A percentile compares a stretch with the other conserved stretches of the same genome.
phyloP scores from a whole-genome alignment of 805 yeast genomes.

The Clavispora carvajalis region DNA sequence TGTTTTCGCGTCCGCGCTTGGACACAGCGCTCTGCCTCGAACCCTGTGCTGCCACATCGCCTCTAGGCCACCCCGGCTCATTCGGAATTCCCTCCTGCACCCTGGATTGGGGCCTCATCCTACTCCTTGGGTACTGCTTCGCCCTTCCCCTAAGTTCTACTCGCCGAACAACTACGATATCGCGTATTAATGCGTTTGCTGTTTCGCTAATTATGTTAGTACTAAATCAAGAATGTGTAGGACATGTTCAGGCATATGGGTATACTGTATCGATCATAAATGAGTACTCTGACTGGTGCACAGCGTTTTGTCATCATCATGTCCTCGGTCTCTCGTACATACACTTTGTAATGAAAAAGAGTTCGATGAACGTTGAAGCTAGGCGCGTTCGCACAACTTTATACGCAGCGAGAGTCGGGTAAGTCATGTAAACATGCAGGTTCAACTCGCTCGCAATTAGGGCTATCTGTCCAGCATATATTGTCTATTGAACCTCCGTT shows the following conservation, averaged over 20 bases:
- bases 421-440: constrained; percentile 1
- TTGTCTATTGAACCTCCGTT: neutral
- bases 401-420: constrained; percentile 5
- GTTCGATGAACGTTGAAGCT: neutral
- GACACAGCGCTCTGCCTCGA: too few species aligned
- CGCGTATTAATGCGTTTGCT: too few species aligned
- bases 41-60: too few species aligned
- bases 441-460: neutral
- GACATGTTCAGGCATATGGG: constrained; percentile 43
- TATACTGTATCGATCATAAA: constrained; percentile 41
- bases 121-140: too few species aligned
- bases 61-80: too few species aligned
- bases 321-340: constrained; percentile 11
- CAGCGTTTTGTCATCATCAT: constrained; percentile 44
- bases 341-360: constrained; percentile 4
- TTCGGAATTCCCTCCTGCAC: too few species aligned
- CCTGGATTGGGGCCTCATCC: too few species aligned
- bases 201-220: neutral
- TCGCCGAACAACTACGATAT: too few species aligned
- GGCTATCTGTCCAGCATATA: too few species aligned
- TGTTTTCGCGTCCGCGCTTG: too few species aligned
- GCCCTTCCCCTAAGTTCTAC: too few species aligned
- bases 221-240: neutral
- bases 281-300: constrained; percentile 51
- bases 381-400: neutral